Base-by-base conservation (phyloP, 2,329 filamentous ascomycete species). In the Xylariomycetidae sp. region DNA sequence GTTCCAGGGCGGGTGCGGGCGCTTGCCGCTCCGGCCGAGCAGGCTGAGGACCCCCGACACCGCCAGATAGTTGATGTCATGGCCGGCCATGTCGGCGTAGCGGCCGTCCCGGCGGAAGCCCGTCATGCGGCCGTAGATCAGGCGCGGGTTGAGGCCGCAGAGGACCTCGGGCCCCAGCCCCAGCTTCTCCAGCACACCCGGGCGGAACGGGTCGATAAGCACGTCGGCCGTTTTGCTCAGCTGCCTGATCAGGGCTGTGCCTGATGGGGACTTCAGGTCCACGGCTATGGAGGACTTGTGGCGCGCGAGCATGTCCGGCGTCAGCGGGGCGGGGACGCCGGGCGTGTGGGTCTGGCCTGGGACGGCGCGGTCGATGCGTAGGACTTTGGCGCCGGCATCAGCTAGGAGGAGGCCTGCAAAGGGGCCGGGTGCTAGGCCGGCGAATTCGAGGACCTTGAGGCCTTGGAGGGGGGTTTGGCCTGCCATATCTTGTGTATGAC, bases 1-100 rank as follows among this genome's bases (percentile, higher is more conserved):
- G 52, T 97, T 97, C 5, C 69, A 77, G 0, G 92, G 92, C 13
- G 89, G 74, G 41, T 83, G 80, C 1, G 90, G 90, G 44, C 77
- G 80, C 53, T 82, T 75, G 12, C 70, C 73, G 17, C 67, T 66
- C 1, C 84, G 69, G 1, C 90, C 90, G 3, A 97, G 74, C 61
- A 95, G 69, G 1, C 74, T 72, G 17, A 97, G 63, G 1, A 85
- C 82, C 1, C 90, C 90, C 0, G 83, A 85, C 0, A 95, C 86
- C 30, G 89, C 87, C 26, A 97, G 82, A 61, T 97, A 97, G 56
- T 97, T 96, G 59, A 96, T 95, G 57, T 96, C 89, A 56, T 96
- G 89, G 27, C 89, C 89, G 0, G 89, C 88, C 89, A 95, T 96
- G 51, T 74, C 64, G 30, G 75, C 77, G 62, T 95, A 97, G 50